A percentile compares a stretch with the other conserved stretches of the same genome.
Conservation (phyloP, 495 filamentous ascomycete genomes). For the Podospora sp. region DNA sequence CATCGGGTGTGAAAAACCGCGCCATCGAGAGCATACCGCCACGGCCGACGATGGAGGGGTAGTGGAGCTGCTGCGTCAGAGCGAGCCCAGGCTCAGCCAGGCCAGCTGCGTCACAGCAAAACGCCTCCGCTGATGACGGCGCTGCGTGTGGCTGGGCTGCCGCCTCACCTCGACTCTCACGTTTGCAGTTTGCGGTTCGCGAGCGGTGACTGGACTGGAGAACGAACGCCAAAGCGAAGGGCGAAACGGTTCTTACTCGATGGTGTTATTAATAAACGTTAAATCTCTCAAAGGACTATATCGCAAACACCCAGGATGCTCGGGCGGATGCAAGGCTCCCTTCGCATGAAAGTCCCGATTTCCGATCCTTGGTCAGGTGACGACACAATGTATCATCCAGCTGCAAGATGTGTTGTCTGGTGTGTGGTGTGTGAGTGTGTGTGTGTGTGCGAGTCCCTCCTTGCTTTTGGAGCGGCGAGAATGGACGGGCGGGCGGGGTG, state of each 20-base stretch:
- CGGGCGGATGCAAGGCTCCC: slow-evolving; percentile 20
- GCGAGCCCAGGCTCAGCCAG: neutral
- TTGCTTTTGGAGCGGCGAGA: neutral
- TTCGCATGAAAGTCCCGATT: slow-evolving; percentile 32
- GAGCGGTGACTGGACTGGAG: slow-evolving; percentile 9
- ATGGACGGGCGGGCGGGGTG: neutral
- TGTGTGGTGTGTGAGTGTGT: too few species aligned
- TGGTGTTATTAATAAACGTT: slow-evolving; percentile 32
- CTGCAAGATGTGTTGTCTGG: slow-evolving; percentile 35
- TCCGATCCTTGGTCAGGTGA: slow-evolving; percentile 34
- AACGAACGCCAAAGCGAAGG: neutral
- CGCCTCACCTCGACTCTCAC: slow-evolving; percentile 1
- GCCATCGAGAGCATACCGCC: neutral
- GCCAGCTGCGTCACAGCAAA: neutral
- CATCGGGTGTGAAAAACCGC: too few species aligned
- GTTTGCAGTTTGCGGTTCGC: slow-evolving; percentile 12
- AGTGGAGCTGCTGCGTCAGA: neutral
- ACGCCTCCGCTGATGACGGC: slow-evolving; percentile 6
- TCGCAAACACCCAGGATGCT: slow-evolving; percentile 31
- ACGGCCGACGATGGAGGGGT: neutral
- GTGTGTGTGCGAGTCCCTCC: neutral
- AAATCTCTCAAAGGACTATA: slow-evolving; percentile 25
- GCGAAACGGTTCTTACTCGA: slow-evolving; percentile 19
- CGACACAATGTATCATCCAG: slow-evolving; percentile 33
- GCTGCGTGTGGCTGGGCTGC: neutral